phyloP scores from a whole-genome alignment of 192 early-diverging fungal species.

The Polychytrium aggregatum region DNA sequence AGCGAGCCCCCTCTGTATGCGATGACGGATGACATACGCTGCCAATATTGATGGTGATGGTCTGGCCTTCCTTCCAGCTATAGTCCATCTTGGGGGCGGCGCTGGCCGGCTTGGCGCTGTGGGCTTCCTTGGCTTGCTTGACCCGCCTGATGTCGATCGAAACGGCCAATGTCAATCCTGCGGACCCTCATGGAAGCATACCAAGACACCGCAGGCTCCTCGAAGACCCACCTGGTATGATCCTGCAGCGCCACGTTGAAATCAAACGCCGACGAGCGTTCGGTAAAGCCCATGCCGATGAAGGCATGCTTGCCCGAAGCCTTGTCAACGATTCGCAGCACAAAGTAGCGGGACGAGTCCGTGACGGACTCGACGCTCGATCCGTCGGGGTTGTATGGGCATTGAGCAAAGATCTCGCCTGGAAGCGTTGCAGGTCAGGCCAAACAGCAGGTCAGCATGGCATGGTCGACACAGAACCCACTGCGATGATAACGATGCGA shows the following conservation, averaged over 20 bases:
- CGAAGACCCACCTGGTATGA: conserved; percentile 43
- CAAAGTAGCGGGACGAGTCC: conserved; percentile 83
- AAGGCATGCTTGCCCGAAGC: conserved; percentile 67
- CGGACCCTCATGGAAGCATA: not conserved
- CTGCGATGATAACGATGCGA: not conserved
- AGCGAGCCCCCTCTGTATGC: too few relatives aligned
- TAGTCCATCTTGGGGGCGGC: conserved; percentile 56
- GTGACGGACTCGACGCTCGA: conserved; percentile 64
- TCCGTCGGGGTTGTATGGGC: conserved; percentile 58
- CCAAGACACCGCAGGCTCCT: not conserved
- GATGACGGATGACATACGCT: conserved; percentile 20
- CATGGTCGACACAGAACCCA: not conserved
- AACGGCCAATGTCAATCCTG: not conserved
- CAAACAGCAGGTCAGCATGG: not conserved
- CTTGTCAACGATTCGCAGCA: conserved; percentile 55
- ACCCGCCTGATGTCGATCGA: conserved; percentile 9
- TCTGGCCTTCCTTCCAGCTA: conserved; percentile 69
- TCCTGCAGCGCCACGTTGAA: conserved; percentile 86
- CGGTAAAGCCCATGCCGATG: conserved; percentile 75
- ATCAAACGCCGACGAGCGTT: conserved; percentile 74
- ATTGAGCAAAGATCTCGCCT: conserved; percentile 72
- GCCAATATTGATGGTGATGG: conserved; percentile 62
- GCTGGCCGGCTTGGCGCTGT: conserved; percentile 3
- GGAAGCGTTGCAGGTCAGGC: not conserved
- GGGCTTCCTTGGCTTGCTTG: conserved; percentile 11